Evolutionary conservation across 495 filamentous ascomycete species (phyloP).

Genomic region (Daldinia concentrica): DNA sequence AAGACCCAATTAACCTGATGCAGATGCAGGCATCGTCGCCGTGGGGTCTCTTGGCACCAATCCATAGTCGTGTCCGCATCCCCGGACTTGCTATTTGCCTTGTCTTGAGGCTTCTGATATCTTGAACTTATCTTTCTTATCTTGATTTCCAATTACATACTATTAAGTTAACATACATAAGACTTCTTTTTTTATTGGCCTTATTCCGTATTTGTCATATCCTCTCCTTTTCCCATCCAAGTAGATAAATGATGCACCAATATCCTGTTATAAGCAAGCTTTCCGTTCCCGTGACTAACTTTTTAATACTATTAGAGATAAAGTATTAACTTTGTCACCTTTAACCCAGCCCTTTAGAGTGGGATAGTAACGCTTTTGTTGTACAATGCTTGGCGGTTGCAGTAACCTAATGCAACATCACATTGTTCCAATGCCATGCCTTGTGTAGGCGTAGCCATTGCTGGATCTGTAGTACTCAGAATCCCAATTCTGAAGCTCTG

Average conservation of each 20-base stretch:
- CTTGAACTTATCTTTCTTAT: neutral
- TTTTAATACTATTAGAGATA: slow-evolving; percentile 9
- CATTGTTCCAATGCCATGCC: slow-evolving; percentile 15
- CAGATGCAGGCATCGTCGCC: slow-evolving; percentile 37
- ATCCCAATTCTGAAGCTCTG: neutral
- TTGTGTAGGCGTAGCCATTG: neutral
- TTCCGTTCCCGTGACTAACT: neutral
- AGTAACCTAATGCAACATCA: slow-evolving; percentile 19
- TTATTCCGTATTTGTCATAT: slow-evolving; percentile 1
- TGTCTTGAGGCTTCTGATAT: neutral
- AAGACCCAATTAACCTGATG: slow-evolving; percentile 37
- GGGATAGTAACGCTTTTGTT: slow-evolving; percentile 18
- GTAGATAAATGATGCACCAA: neutral
- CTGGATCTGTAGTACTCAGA: slow-evolving; percentile 7
- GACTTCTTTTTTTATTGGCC: neutral
- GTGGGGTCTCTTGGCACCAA: slow-evolving; percentile 27
- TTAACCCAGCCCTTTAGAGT: slow-evolving; percentile 3
- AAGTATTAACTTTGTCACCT: slow-evolving; percentile 2
- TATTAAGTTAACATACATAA: neutral
- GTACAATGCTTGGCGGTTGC: slow-evolving; percentile 20
- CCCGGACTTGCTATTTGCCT: neutral
- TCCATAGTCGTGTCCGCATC: slow-evolving; percentile 1
- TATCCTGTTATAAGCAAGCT: neutral
- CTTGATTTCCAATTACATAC: neutral
- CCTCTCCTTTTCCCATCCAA: neutral